These are phyloP conservation scores for Penicillium canariense DNA, from an alignment of 495 filamentous ascomycete species.

Conservation along the genomic window DNA sequence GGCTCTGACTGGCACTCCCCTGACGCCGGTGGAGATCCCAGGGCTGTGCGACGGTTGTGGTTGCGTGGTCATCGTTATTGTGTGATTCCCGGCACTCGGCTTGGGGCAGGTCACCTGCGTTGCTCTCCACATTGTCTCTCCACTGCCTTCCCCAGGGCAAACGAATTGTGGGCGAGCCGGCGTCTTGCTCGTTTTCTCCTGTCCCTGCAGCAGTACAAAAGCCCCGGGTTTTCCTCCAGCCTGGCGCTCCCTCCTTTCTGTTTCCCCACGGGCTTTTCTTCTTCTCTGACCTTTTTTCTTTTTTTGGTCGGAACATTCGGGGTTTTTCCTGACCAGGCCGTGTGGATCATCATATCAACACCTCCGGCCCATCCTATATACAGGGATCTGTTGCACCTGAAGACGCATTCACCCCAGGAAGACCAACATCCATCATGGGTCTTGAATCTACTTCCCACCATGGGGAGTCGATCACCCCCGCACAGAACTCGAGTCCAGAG, in stretches of 20 bases:
- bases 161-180: slow-evolving; percentile 2
- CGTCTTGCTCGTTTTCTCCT: background rate
- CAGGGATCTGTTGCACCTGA: background rate
- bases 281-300: background rate
- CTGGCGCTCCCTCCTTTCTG: background rate
- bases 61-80: slow-evolving; percentile 1
- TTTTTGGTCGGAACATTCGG: background rate
- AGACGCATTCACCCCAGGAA: background rate
- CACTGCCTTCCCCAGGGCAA: slow-evolving; percentile 9
- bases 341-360: background rate
- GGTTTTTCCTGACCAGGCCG: background rate
- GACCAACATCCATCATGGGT: slow-evolving; percentile 29
- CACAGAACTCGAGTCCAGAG: slow-evolving; percentile 22
- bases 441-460: slow-evolving; percentile 33
- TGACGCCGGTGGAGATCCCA: slow-evolving; percentile 6
- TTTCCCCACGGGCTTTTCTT: slow-evolving; percentile 20
- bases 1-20: slow-evolving; percentile 19
- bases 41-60: slow-evolving; percentile 16
- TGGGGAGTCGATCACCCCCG: slow-evolving; percentile 40
- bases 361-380: too few relatives aligned
- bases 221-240: slow-evolving; percentile 11
- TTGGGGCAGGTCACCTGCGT: slow-evolving; percentile 8
- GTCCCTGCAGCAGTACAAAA: slow-evolving; percentile 22
- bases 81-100: slow-evolving; percentile 6
- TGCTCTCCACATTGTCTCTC: slow-evolving; percentile 26